phyloP scores from a whole-genome alignment of 2,329 filamentous ascomycete genomes.

The Madurella mycetomatis region DNA sequence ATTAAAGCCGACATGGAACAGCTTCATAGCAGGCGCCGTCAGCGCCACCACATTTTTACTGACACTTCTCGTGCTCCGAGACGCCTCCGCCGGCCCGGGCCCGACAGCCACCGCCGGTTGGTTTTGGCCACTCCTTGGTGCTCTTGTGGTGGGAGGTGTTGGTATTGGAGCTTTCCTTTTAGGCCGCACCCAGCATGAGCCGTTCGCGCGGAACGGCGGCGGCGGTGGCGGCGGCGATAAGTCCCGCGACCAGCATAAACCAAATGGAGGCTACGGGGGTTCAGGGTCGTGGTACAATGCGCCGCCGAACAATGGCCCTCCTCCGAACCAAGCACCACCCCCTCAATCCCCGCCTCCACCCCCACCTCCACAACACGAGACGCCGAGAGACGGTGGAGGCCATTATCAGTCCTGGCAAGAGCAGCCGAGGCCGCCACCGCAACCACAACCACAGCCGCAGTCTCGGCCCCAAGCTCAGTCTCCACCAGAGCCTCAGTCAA shows the following conservation, averaged over 20 bases:
- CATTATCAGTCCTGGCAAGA: slow-evolving; percentile 38
- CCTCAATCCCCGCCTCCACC: slow-evolving; percentile 24
- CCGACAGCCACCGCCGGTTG: slow-evolving; percentile 53
- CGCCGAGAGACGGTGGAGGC: slow-evolving; percentile 29
- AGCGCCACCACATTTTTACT: slow-evolving; percentile 48
- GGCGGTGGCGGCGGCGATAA: background rate
- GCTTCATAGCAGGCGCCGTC: slow-evolving; percentile 80
- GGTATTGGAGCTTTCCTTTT: slow-evolving; percentile 11
- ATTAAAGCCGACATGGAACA: slow-evolving; percentile 78
- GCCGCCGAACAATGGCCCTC: slow-evolving; percentile 32
- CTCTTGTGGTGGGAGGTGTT: slow-evolving; percentile 6
- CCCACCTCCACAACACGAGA: slow-evolving; percentile 25
- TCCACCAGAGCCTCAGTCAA: slow-evolving; percentile 21
- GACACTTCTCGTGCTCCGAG: background rate
- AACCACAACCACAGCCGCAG: slow-evolving; percentile 20
- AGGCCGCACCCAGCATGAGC: slow-evolving; percentile 11
- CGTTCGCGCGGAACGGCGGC: background rate
- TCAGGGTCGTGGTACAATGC: slow-evolving; percentile 31
- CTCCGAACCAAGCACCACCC: slow-evolving; percentile 24
- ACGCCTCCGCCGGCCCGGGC: background rate
- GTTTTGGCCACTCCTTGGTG: slow-evolving; percentile 36
- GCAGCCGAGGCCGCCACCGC: slow-evolving; percentile 21
- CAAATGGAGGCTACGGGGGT: slow-evolving; percentile 28
- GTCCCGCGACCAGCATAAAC: slow-evolving; percentile 15
- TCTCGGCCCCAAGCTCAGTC: slow-evolving; percentile 23